Conservation (phyloP, 768 basidiomycete genomes). For the Gymnopilus dilepis region DNA sequence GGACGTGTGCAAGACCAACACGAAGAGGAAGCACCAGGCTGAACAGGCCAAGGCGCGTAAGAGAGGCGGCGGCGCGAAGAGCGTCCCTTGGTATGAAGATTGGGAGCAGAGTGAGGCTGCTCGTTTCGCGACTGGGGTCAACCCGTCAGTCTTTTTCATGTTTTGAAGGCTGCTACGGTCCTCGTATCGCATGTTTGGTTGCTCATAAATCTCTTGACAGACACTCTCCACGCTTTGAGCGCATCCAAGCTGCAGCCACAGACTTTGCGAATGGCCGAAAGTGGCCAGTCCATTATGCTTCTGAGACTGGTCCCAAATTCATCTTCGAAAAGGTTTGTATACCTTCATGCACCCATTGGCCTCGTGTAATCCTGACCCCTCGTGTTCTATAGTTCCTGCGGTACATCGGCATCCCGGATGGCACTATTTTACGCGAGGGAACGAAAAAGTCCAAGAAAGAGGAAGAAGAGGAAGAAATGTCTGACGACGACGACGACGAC, state of each 20-base stretch:
- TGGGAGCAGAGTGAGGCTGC: constrained; percentile 69
- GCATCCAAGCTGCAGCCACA: constrained; percentile 59
- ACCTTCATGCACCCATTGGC: neutral
- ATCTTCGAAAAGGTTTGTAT: constrained; percentile 70
- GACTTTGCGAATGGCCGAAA: constrained; percentile 56
- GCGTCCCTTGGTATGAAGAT: constrained; percentile 65
- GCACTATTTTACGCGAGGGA: constrained; percentile 9
- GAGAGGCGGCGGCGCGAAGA: constrained; percentile 22
- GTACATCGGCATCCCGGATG: constrained; percentile 56
- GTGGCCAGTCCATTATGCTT: constrained; percentile 41
- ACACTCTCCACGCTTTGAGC: constrained; percentile 49
- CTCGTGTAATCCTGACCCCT: constrained; percentile 8
- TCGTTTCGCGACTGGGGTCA: constrained; percentile 46
- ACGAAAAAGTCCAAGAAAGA: constrained; percentile 36
- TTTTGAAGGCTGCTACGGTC: neutral
- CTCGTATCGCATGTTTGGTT: neutral
- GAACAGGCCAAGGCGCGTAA: constrained; percentile 26
- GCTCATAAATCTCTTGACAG: constrained; percentile 36
- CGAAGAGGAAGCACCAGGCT: constrained; percentile 44
- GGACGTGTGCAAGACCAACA: constrained; percentile 62
- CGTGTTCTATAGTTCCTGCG: constrained; percentile 53
- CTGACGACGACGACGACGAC: constrained; percentile 17
- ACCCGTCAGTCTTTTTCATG: constrained; percentile 49
- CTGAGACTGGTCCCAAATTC: constrained; percentile 42
- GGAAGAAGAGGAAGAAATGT: constrained; percentile 33